phyloP scores from a whole-genome alignment of 1,284 basidiomycete species.

The Pseudozyma hubeiensis region DNA sequence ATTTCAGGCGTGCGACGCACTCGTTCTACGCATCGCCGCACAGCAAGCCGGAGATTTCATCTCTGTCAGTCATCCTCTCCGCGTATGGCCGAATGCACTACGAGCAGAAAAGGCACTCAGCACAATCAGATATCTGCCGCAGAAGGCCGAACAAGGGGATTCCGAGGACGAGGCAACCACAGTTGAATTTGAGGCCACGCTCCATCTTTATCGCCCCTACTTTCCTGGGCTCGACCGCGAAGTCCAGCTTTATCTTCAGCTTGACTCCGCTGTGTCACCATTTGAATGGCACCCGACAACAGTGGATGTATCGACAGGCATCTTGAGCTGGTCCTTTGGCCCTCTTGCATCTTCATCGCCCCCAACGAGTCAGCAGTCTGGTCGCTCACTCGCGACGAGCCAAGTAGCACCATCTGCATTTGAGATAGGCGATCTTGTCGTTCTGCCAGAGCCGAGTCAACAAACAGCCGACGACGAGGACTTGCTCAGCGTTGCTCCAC shows the following conservation, averaged over 20 bases:
- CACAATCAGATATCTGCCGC: conserved; percentile 10
- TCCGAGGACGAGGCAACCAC: background rate
- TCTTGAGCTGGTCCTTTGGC: conserved; percentile 28
- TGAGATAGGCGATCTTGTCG: conserved; percentile 27
- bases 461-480: conserved; percentile 35
- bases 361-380: conserved; percentile 8
- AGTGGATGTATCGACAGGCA: conserved; percentile 35
- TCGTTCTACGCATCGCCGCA: conserved; percentile 31
- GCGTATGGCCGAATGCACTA: conserved; percentile 18
- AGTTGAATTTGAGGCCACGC: conserved; percentile 21
- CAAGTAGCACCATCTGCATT: background rate
- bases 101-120: conserved; percentile 14
- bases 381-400: background rate
- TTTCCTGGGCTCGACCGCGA: conserved; percentile 44
- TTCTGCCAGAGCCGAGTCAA: conserved; percentile 21
- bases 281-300: conserved; percentile 13
- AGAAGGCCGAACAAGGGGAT: background rate
- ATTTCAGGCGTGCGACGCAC: conserved; percentile 40
- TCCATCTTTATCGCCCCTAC: conserved; percentile 22
- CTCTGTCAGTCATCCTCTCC: background rate
- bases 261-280: conserved; percentile 2
- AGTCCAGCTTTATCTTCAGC: conserved; percentile 28
- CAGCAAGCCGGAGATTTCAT: conserved; percentile 26
- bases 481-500: conserved; percentile 36
- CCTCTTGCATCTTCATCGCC: conserved; percentile 1